Percentiles rank a stretch among this genome's conserved stretches.
These are phyloP conservation scores for Drechslerella coelobrocha DNA, from an alignment of 2,329 filamentous ascomycete species.

Conservation along the genomic window DNA sequence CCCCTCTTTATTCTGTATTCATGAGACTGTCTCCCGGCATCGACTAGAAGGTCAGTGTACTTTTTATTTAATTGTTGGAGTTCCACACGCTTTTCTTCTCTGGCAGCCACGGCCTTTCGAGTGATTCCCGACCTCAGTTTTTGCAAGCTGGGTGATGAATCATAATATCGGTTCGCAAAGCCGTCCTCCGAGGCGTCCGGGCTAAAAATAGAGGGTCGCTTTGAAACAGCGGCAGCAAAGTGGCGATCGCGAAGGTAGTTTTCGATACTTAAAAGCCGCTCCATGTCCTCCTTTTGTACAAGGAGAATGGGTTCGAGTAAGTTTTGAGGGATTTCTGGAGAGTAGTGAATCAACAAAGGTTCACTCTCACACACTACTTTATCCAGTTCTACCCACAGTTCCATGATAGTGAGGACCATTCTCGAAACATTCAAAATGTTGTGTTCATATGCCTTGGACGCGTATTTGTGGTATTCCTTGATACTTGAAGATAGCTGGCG, in stretches of 20 bases:
- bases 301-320: slow-evolving; percentile 62
- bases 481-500: slow-evolving; percentile 55
- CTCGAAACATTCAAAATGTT: slow-evolving; percentile 63
- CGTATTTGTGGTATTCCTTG: slow-evolving; percentile 56
- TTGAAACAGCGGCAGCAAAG: slow-evolving; percentile 20
- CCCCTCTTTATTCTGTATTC: neutral
- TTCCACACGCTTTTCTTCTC: slow-evolving; percentile 57
- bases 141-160: slow-evolving; percentile 60
- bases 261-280: slow-evolving; percentile 61
- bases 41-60: slow-evolving; percentile 56
- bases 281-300: slow-evolving; percentile 59
- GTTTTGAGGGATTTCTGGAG: slow-evolving; percentile 59
- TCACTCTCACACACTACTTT: slow-evolving; percentile 58
- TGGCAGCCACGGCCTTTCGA: slow-evolving; percentile 13
- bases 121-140: slow-evolving; percentile 25
- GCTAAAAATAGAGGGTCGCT: slow-evolving; percentile 58
- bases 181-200: slow-evolving; percentile 56
- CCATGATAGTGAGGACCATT: slow-evolving; percentile 66
- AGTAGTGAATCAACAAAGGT: slow-evolving; percentile 61
- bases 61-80: slow-evolving; percentile 53
- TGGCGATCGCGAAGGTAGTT: slow-evolving; percentile 59
- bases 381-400: slow-evolving; percentile 68
- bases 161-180: slow-evolving; percentile 63
- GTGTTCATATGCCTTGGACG: slow-evolving; percentile 18
- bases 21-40: neutral